Evolutionary conservation across 2,329 filamentous ascomycete species (phyloP).

Genomic region (Beauveria scarabaeidicola): DNA sequence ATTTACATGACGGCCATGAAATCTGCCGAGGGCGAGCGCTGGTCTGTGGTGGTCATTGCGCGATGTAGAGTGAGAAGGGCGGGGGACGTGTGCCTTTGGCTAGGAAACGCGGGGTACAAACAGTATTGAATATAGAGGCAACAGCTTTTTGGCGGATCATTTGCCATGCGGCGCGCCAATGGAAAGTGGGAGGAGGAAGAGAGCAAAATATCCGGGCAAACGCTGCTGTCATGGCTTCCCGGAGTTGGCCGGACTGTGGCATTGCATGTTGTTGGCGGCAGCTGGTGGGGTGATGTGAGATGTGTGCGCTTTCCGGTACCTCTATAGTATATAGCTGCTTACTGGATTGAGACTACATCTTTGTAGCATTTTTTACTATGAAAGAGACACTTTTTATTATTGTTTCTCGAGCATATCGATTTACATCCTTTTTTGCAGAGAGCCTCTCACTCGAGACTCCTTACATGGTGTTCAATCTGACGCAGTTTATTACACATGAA

Average conservation of each 20-base stretch:
- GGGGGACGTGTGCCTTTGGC: neutral
- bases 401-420: no score
- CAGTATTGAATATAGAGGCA: neutral
- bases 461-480: no score
- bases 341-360: no score
- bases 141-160: neutral
- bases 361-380: neutral
- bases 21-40: neutral
- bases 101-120: neutral
- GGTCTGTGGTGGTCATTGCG: neutral
- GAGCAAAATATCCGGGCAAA: neutral
- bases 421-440: no score
- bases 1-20: neutral
- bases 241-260: constrained; percentile 1
- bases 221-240: neutral
- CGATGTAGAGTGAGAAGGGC: no score
- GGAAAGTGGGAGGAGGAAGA: neutral
- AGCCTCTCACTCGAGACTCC: no score
- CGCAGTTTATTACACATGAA: no score
- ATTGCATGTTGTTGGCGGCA: neutral
- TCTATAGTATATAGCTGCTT: no score
- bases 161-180: neutral
- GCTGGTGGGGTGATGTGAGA: neutral
- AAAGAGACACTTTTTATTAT: no score
- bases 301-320: no score